These are phyloP conservation scores for Hypericum perforatum DNA, from an alignment of 345 rosid genomes.

Conservation along the genomic window DNA sequence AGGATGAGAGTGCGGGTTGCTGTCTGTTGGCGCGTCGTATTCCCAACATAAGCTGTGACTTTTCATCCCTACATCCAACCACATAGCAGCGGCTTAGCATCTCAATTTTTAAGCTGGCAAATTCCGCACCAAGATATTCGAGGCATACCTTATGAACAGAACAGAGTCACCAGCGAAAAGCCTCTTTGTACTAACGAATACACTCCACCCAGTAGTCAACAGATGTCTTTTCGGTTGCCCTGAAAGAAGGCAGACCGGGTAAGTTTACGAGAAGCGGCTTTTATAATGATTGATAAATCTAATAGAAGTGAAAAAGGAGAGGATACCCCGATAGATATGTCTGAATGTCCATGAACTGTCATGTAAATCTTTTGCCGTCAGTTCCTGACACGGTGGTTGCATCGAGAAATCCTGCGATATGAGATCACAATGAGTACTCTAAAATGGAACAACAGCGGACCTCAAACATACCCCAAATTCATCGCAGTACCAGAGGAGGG, in stretches of 20 bases:
- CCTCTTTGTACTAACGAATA: background rate
- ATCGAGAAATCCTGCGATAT: constrained; percentile 36
- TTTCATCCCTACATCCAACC: constrained; percentile 64
- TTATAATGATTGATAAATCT: no score
- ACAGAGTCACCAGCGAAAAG: constrained; percentile 1
- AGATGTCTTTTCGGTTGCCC: background rate
- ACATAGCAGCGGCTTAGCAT: constrained; percentile 6
- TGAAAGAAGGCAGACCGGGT: background rate
- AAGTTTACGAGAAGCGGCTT: background rate
- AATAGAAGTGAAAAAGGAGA: no score
- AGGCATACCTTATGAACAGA: background rate
- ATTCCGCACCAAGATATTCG: background rate
- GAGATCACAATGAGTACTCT: constrained; percentile 11
- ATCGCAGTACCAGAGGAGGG: constrained; percentile 55
- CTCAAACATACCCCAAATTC: background rate
- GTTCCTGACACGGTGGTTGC: constrained; percentile 65
- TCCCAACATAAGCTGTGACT: constrained; percentile 81
- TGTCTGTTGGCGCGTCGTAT: constrained; percentile 81
- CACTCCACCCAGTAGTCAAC: background rate
- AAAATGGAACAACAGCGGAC: constrained; percentile 1
- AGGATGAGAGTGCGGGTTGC: constrained; percentile 47
- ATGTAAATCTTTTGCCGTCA: constrained; percentile 44
- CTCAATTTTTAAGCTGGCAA: background rate
- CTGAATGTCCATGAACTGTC: constrained; percentile 48
- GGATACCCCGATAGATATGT: constrained; percentile 52